phyloP scores from a whole-genome alignment of 2,329 filamentous ascomycete species.

The Diaporthe sp. region DNA sequence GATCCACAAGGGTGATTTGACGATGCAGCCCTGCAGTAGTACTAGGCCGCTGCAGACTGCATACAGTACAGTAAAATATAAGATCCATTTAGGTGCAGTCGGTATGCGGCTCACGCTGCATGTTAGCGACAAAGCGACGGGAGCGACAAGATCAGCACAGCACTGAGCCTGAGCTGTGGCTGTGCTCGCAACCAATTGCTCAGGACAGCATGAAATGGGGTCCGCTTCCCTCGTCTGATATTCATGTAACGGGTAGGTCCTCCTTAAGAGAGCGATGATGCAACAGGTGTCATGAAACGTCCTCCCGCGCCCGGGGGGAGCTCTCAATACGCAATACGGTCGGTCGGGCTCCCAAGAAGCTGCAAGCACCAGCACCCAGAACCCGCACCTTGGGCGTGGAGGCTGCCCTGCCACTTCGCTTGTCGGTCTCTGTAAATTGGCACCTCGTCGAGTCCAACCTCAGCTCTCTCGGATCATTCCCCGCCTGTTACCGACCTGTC shows the following conservation, averaged over 20 bases:
- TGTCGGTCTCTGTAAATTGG: conserved; percentile 21
- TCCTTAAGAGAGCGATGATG: conserved; percentile 24
- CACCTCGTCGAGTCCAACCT: conserved; percentile 25
- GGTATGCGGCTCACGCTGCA: not conserved
- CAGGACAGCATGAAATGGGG: not conserved
- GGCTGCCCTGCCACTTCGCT: conserved; percentile 5
- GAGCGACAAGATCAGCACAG: conserved; percentile 3
- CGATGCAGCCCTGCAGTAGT: conserved; percentile 2
- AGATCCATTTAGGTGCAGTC: conserved; percentile 1
- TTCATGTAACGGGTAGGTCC: conserved; percentile 33
- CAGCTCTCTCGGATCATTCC: conserved; percentile 25
- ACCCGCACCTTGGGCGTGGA: conserved; percentile 1
- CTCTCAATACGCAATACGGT: conserved; percentile 13
- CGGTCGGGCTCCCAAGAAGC: conserved; percentile 5
- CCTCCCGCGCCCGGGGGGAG: conserved; percentile 15
- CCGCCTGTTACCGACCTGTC: conserved; percentile 31
- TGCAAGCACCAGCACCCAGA: conserved; percentile 6
- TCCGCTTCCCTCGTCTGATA: conserved; percentile 11
- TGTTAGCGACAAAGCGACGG: not conserved
- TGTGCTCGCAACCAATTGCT: conserved; percentile 14
- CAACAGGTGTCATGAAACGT: conserved; percentile 35
- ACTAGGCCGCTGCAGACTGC: not conserved
- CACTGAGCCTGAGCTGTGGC: not conserved
- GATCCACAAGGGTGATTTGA: not conserved
- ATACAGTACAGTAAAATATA: not conserved